Evolutionary conservation across 257 asterid genomes (phyloP), one percentile per base, ranked within the genome.

Genomic region (Przewalskia tangutica): DNA sequence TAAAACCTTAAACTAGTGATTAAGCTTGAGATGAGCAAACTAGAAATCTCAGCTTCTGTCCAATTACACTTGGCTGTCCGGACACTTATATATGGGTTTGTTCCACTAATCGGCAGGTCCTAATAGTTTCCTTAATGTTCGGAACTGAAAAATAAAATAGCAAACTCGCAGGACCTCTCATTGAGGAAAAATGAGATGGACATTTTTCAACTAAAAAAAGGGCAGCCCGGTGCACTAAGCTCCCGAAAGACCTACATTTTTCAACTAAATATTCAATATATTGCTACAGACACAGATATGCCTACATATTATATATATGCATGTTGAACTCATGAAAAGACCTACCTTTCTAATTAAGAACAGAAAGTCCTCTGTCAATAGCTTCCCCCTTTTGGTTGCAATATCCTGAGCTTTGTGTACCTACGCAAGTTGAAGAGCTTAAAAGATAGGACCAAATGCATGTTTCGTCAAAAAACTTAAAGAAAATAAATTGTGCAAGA

Each of bases 351-450:
- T 91, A 60, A 95, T 93, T 65, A 90, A 89, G 79, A 92, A 93
- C 83, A 95, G 92, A 82, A 93, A 95, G 85, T 95, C 98, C 82
- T 95, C 98, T 0, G 93, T 91, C 86, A 95, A 75, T 86, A 93
- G 97, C 86, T 90, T 95, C 82, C 98, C 98, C 83, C 98, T 86
- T 83, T 92, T 93, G 65, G 95, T 67, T 78, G 97, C 97, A 80
- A 84, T 50, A 58, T 93, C 95, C 87, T 95, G 97, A 90, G 98
- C 97, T 88, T 95, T 93, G 84, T 95, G 95, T 81, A 92, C 97
- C 97, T 93, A 86, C 13, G 12, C 53, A 62, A 65, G 65, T 62
- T 76, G 81, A 40, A 75, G 32, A 56, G 68, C 18, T 7, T 44
- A 38, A 50, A 62, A 17, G 55, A 20, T 77, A 20, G 63, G 62